These are phyloP conservation scores for Gymnopilus junonius DNA, from an alignment of 768 basidiomycete species.

Conservation along the genomic window DNA sequence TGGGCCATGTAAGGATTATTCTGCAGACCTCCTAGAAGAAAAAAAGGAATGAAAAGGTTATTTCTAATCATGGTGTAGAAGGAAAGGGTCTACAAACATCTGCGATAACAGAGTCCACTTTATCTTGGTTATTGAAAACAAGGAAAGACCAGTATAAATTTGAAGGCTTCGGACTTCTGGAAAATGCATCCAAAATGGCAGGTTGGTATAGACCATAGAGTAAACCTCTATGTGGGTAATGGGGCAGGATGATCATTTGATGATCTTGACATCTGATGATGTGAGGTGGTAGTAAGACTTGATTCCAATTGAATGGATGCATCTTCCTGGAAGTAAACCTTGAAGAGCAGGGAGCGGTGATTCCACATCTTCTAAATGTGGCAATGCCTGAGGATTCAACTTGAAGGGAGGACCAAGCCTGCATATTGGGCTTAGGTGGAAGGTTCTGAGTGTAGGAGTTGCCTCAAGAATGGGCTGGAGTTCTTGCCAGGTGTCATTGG, in stretches of 20 bases:
- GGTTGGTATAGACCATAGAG: background rate
- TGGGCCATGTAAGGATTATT: background rate
- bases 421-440: too few relatives aligned
- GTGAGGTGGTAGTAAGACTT: background rate
- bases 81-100: background rate
- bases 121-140: background rate
- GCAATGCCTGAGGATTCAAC: background rate
- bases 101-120: background rate
- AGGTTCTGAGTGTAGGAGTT: too few relatives aligned
- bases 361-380: background rate
- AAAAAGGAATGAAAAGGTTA: too few relatives aligned
- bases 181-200: constrained; percentile 9
- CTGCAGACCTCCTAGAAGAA: background rate
- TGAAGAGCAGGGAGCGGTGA: background rate
- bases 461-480: too few relatives aligned
- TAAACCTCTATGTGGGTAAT: background rate
- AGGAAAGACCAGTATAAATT: background rate
- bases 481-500: too few relatives aligned
- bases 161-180: background rate
- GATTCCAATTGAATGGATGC: background rate
- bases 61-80: background rate
- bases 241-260: background rate
- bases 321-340: background rate
- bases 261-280: background rate
- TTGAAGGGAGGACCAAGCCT: background rate